A percentile compares a stretch with the other conserved stretches of the same genome.
These are phyloP conservation scores for Tetraselmis chui DNA, from an alignment of 139 green algal genomes.

Conservation along the genomic window DNA sequence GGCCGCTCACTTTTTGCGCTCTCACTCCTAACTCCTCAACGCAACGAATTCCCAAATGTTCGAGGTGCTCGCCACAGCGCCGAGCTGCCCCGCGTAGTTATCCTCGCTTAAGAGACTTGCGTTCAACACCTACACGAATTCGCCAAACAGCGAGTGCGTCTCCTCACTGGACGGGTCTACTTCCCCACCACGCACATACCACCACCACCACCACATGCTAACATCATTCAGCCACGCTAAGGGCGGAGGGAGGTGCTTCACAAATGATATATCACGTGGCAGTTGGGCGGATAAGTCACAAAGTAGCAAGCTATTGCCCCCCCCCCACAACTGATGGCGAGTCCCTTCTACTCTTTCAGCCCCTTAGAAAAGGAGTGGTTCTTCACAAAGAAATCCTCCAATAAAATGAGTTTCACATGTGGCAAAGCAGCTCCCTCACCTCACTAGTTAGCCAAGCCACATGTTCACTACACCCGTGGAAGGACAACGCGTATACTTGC, in stretches of 20 bases:
- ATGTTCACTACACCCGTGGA: background rate
- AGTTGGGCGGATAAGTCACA: too few relatives aligned
- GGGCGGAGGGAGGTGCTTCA: too few relatives aligned
- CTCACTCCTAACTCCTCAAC: background rate
- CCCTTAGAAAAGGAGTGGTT: slow-evolving; percentile 53
- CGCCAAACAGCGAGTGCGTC: slow-evolving; percentile 35
- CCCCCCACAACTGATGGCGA: slow-evolving; percentile 40
- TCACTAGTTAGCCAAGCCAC: background rate
- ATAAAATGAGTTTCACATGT: slow-evolving; percentile 20
- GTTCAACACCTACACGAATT: slow-evolving; percentile 58
- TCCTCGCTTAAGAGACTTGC: slow-evolving; percentile 15
- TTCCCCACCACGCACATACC: too few relatives aligned
- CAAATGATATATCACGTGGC: too few relatives aligned
- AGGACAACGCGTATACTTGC: slow-evolving; percentile 1
- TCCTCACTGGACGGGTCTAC: slow-evolving; percentile 35
- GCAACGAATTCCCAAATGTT: slow-evolving; percentile 40
- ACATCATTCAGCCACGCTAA: too few relatives aligned
- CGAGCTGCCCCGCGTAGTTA: slow-evolving; percentile 44
- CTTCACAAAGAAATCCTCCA: slow-evolving; percentile 46
- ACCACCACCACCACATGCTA: too few relatives aligned
- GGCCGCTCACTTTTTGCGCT: background rate
- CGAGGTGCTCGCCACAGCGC: slow-evolving; percentile 27
- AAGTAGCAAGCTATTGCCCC: too few relatives aligned
- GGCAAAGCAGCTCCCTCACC: background rate
- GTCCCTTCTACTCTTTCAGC: slow-evolving; percentile 34